Conservation (phyloP, 1,284 basidiomycete genomes). For the Ceratobasidium sp. region DNA sequence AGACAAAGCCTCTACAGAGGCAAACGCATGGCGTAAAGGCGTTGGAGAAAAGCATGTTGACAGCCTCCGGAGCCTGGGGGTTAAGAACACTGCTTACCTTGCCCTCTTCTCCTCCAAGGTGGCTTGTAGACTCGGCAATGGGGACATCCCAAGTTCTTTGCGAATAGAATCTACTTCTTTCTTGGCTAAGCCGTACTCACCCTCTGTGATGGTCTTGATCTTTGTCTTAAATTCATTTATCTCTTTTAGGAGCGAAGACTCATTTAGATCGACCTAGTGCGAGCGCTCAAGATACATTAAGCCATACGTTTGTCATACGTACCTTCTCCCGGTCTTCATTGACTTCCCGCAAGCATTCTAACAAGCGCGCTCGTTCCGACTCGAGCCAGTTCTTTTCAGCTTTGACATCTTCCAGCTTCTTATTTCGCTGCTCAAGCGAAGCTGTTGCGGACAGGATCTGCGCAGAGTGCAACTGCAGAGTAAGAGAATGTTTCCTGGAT, state of each 20-base stretch:
- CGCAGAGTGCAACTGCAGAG: conserved; percentile 80
- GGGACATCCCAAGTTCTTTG: conserved; percentile 72
- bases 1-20: conserved; percentile 36
- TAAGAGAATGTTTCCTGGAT: conserved; percentile 75
- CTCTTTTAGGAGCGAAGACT: conserved; percentile 66
- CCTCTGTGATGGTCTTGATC: conserved; percentile 69
- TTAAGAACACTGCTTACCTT: conserved; percentile 58
- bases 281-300: conserved; percentile 5
- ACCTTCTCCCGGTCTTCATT: conserved; percentile 81
- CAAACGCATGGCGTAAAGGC: background rate
- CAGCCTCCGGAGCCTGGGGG: conserved; percentile 9
- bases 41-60: conserved; percentile 13
- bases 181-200: conserved; percentile 74
- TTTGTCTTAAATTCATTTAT: conserved; percentile 65
- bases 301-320: conserved; percentile 37
- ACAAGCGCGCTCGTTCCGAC: conserved; percentile 70
- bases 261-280: conserved; percentile 60
- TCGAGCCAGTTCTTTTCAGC: conserved; percentile 70
- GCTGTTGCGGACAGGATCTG: conserved; percentile 81
- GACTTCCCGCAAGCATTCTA: conserved; percentile 71
- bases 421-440: conserved; percentile 73
- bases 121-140: conserved; percentile 69
- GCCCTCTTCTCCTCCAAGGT: conserved; percentile 75
- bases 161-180: conserved; percentile 73
- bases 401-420: conserved; percentile 74